phyloP scores from a whole-genome alignment of 495 filamentous ascomycete species.

The Neurospora tetrasperma region DNA sequence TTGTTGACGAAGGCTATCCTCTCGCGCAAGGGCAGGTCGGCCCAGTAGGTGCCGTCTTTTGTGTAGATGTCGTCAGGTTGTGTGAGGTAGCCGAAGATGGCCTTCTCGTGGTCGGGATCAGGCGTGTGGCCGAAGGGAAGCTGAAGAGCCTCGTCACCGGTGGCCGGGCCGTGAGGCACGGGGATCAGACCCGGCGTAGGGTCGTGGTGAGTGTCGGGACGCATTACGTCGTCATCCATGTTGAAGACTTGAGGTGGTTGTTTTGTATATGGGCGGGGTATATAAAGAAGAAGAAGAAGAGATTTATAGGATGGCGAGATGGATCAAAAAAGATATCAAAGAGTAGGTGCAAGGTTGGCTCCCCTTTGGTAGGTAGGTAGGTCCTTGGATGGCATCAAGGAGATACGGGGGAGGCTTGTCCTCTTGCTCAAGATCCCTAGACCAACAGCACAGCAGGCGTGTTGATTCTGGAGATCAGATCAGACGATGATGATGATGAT shows the following conservation, averaged over 20 bases:
- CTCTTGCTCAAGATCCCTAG: background rate
- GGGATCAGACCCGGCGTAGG: conserved; percentile 33
- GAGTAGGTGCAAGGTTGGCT: background rate
- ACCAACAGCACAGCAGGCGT: conserved; percentile 2
- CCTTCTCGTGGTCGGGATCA: conserved; percentile 44
- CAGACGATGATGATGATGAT: background rate
- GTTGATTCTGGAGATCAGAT: background rate
- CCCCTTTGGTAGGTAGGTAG: conserved; percentile 5
- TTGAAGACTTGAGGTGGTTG: background rate
- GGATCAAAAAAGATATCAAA: background rate
- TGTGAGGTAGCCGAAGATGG: conserved; percentile 63
- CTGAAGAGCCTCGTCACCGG: conserved; percentile 24
- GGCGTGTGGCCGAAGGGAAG: conserved; percentile 32
- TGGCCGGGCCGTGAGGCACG: conserved; percentile 39
- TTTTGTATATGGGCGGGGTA: conserved; percentile 4
- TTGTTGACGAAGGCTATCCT: conserved; percentile 61
- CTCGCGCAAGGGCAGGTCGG: conserved; percentile 58
- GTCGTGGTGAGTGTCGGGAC: conserved; percentile 32
- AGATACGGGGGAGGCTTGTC: background rate
- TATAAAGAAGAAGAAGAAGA: background rate
- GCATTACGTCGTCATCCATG: conserved; percentile 24
- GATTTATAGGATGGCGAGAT: background rate
- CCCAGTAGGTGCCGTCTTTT: conserved; percentile 76
- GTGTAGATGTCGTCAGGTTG: conserved; percentile 78
- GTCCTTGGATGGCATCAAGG: background rate